Evolutionary conservation across 2,329 filamentous ascomycete genomes (phyloP).

Genomic region (Alternaria tenuissima): DNA sequence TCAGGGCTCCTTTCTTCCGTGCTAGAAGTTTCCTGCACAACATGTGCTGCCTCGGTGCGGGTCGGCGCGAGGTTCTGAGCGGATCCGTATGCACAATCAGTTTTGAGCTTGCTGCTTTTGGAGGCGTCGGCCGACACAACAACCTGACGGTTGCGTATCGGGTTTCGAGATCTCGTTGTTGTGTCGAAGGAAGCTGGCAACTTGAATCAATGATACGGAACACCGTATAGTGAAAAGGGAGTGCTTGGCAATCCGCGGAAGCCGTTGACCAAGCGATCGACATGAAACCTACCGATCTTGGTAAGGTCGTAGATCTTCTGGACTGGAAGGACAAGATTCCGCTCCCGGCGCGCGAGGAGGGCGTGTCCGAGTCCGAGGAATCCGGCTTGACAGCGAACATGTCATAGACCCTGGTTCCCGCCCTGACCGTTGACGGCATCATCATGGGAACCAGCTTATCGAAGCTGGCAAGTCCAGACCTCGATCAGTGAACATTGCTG

Average conservation of each 20-base stretch:
- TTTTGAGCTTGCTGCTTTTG: not conserved
- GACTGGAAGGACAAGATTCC: conserved; percentile 5
- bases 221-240: not conserved
- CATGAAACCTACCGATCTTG: not conserved
- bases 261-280: conserved; percentile 3
- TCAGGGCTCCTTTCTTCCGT: conserved; percentile 2
- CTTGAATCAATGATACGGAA: not conserved
- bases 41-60: conserved; percentile 12
- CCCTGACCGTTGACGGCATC: conserved; percentile 3
- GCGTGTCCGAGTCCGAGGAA: conserved; percentile 9
- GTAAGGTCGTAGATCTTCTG: conserved; percentile 5
- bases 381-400: conserved; percentile 1
- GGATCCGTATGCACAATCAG: not conserved
- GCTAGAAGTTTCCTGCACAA: conserved; percentile 9
- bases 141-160: not conserved
- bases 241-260: conserved; percentile 4
- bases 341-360: conserved; percentile 3
- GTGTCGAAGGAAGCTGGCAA: not conserved
- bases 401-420: conserved; percentile 9
- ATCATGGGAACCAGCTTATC: conserved; percentile 5
- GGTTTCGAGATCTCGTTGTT: not conserved
- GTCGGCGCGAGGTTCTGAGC: conserved; percentile 1
- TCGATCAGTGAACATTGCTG: not conserved
- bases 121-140: not conserved
- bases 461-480: not conserved